Conservation (phyloP, 2,329 filamentous ascomycete species). For the Blumeria hordei region DNA sequence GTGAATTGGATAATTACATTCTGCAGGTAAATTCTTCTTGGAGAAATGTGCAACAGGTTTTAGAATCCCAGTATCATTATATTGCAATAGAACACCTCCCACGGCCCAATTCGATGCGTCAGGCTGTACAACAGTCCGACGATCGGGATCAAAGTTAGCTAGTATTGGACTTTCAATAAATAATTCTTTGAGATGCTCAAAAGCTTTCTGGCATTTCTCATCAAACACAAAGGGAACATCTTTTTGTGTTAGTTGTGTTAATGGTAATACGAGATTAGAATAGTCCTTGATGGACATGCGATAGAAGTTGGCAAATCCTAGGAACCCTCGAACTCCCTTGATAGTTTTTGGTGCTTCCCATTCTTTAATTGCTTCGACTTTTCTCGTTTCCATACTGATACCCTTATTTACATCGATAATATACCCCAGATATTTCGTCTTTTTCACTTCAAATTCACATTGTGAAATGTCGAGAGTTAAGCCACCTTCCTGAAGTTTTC, state of each 20-base stretch:
- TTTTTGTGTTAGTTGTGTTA: neutral
- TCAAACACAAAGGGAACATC: neutral
- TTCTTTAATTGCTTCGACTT: neutral
- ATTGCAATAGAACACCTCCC: neutral
- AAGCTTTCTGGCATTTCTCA: neutral
- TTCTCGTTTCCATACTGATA: neutral
- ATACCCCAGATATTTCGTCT: constrained; percentile 3
- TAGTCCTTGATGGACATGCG: neutral
- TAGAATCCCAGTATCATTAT: neutral
- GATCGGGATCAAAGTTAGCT: neutral
- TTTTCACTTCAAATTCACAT: constrained; percentile 1
- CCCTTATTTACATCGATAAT: neutral
- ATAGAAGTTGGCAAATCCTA: neutral
- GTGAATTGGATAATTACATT: neutral
- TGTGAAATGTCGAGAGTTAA: constrained; percentile 1
- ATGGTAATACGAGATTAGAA: neutral
- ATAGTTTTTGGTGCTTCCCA: neutral
- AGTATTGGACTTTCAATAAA: neutral
- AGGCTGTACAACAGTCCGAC: neutral
- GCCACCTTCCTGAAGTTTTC: neutral
- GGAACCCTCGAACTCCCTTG: neutral
- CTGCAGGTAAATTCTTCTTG: neutral
- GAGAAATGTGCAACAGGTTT: neutral
- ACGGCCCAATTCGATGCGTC: neutral
- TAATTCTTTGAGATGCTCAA: neutral